Base-by-base conservation (phyloP, 2,329 filamentous ascomycete species). In the Pyrenophora seminiperda region DNA sequence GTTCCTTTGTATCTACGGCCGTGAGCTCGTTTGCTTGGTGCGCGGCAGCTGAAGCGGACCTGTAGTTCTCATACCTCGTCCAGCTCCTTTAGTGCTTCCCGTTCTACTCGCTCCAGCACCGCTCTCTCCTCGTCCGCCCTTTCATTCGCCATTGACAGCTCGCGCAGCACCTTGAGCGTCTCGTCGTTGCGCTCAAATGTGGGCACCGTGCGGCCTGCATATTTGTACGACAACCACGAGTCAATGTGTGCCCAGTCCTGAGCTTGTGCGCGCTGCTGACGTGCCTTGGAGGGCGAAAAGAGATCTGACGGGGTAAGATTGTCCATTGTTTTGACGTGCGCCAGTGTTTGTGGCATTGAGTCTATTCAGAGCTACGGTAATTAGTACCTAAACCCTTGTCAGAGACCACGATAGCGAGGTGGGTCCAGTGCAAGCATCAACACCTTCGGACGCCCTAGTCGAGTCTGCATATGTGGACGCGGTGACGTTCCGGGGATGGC, bases 191-290 rank as follows among this genome's bases (percentile, higher is more conserved):
- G 87, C 75, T 97, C 93, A 71, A 96, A 96, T 0, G 79, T 69
- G 0, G 91, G 91, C 0, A 87, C 76, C 0, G 81, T 83, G 22
- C 83, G 81, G 36, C 81, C 79, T 61, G 89, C 89, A 66, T 89
- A 89, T 51, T 83, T 81, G 37, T 81, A 79, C 7, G 66, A 65
- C 9, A 97, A 83, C 92, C 93, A 97, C 62, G 79, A 79, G 73
- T 95, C 91, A 61, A 97, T 83, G 59, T 89, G 91, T 47, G 86
- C 87, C 93, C 93, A 97, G 74, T 97, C 92, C 68, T 93, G 92
- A 38, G 91, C 89, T 56, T 89, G 86, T 10, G 89, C 88, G 55
- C 89, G 88, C 60, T 90, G 89, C 53, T 89, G 86, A 51, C 90
- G 87, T 17, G 83, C 82, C 70, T 85, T 85, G 5, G 82, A 82